A percentile compares a stretch with the other conserved stretches of the same genome.
These are phyloP conservation scores for Ambrosiella cleistominuta DNA, from an alignment of 2,329 filamentous ascomycete genomes.

Conservation along the genomic window DNA sequence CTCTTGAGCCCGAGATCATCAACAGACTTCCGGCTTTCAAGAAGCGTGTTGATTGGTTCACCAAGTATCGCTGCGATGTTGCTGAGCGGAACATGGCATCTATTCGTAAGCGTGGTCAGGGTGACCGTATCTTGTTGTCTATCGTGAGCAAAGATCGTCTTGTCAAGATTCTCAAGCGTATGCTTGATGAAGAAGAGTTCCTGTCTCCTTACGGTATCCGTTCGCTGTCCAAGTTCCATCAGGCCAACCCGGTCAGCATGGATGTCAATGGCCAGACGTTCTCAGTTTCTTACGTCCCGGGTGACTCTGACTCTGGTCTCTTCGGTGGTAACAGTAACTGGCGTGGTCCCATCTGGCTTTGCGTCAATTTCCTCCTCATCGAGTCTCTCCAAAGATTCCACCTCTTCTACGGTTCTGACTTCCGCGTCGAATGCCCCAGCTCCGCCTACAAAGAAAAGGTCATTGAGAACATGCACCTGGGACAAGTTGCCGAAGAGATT, in stretches of 20 bases:
- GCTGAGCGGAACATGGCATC: conserved; percentile 90
- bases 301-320: conserved; percentile 88
- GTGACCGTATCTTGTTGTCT: conserved; percentile 69
- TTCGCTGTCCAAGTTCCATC: conserved; percentile 80
- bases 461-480: conserved; percentile 66
- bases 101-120: conserved; percentile 78
- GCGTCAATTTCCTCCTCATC: conserved; percentile 85
- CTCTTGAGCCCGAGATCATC: conserved; percentile 82
- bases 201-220: conserved; percentile 78
- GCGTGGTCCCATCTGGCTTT: conserved; percentile 90
- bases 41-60: conserved; percentile 84
- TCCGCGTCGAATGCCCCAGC: conserved; percentile 74
- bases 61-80: conserved; percentile 69
- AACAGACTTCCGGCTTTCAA: conserved; percentile 87
- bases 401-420: conserved; percentile 79
- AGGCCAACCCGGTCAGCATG: conserved; percentile 84
- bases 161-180: conserved; percentile 70
- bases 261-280: conserved; percentile 85
- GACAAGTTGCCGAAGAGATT: conserved; percentile 84
- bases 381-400: conserved; percentile 91
- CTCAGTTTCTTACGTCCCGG: conserved; percentile 73
- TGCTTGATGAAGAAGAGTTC: conserved; percentile 91
- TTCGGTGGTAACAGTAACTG: conserved; percentile 98
- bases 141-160: conserved; percentile 89
- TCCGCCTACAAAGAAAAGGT: conserved; percentile 1